These are phyloP conservation scores for Simmondsia chinensis DNA, from an alignment of 148 eudicot species.

Conservation along the genomic window DNA sequence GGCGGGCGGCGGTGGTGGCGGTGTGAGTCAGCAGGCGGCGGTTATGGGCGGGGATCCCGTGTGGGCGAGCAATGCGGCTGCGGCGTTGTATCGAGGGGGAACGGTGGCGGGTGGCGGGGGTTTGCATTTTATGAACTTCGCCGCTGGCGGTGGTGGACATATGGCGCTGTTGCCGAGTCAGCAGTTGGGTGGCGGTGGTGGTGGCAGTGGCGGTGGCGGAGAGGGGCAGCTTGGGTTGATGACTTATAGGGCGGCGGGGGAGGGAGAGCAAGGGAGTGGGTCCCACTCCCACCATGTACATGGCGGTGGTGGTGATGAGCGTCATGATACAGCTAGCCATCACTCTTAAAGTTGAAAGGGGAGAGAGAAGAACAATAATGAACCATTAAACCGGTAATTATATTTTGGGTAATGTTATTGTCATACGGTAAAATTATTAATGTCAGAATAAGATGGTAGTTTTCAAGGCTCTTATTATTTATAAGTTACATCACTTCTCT, in stretches of 20 bases:
- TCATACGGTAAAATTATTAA: too few relatives aligned
- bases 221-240: conserved; percentile 29
- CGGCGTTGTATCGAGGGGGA: conserved; percentile 18
- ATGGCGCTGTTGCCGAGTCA: conserved; percentile 25
- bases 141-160: too few relatives aligned
- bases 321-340: conserved; percentile 17
- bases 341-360: conserved; percentile 11
- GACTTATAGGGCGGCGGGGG: conserved; percentile 14
- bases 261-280: conserved; percentile 13
- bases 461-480: too few relatives aligned
- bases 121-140: conserved; percentile 48
- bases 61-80: conserved; percentile 8
- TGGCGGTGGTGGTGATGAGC: conserved; percentile 15
- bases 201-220: conserved; percentile 10
- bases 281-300: conserved; percentile 13
- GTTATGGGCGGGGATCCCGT: conserved; percentile 21
- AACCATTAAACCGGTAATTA: too few relatives aligned
- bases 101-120: conserved; percentile 18
- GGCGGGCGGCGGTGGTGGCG: conserved; percentile 8
- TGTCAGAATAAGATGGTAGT: too few relatives aligned
- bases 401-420: too few relatives aligned
- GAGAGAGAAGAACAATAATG: too few relatives aligned
- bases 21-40: conserved; percentile 10
- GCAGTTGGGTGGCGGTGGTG: conserved; percentile 7
- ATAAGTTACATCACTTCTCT: too few relatives aligned